Evolutionary conservation across 208 protist species (phyloP), one percentile per base, ranked within the genome.

Genomic region (Trypanosoma melophagium): DNA sequence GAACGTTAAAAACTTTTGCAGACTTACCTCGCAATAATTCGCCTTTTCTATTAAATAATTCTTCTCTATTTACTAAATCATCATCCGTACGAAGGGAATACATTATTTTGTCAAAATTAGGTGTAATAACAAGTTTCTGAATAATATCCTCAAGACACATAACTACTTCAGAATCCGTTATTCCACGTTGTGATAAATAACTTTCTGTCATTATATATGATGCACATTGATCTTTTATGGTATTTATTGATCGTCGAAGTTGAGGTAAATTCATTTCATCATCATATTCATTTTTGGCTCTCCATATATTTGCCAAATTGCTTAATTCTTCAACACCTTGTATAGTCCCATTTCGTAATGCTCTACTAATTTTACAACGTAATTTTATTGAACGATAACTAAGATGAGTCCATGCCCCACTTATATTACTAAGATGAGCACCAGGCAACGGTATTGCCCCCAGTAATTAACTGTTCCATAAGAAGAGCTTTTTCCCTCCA

Each of bases 31-130:
- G 42, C n/a, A 72, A 28, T 17, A 50, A n/a, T 14, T 55, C 45
- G 41, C 60, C 41, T 17, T 65, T 17, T 21, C 24, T 40, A 24
- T 65, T 58, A 54, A 72, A 72, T 17, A 53, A 41, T n/a, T 14
- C 41, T 35, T 72, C 41, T 17, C 47, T 51, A 17, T 59, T 24
- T 7, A 40, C 16, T 9, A 72, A 40, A 12, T 9, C 44, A 14
- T 45, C 38, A 45, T 72, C 67, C 22, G 22, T 5, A 25, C 58
- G 51, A 45, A 72, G 67, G 9, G 41, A 61, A 2, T 25, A 50
- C 8, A 65, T 60, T 7, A 72, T 65, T n/a, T 65, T 72, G 12
- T 65, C 60, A 66, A 66, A 72, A 45, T 66, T 65, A 28, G 50
- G 49, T 38, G 42, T 58, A 40, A 75, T 68, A 14, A 75, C 21